Conservation (phyloP, 2,329 filamentous ascomycete species). For the Plenodomus lindquistii region DNA sequence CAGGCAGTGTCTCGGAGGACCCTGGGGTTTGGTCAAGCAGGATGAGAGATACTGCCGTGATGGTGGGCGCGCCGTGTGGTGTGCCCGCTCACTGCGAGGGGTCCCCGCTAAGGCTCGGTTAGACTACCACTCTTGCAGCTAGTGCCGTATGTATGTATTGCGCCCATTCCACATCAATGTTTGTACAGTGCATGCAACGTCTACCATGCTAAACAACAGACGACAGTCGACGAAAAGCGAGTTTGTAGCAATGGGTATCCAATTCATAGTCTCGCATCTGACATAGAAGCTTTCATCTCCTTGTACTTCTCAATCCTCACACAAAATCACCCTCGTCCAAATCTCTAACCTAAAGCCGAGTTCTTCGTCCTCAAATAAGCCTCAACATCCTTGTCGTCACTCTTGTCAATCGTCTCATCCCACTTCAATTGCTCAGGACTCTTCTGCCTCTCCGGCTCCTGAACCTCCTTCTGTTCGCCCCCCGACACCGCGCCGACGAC, state of each 20-base stretch:
- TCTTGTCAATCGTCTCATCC: slow-evolving; percentile 36
- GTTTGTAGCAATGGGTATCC: no score
- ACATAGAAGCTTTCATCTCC: no score
- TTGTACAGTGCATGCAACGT: no score
- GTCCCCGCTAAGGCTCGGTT: neutral
- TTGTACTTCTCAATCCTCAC: no score
- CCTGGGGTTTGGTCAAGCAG: slow-evolving; percentile 17
- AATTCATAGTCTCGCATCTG: no score
- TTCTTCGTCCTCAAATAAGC: slow-evolving; percentile 37
- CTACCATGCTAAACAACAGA: no score
- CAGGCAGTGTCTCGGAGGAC: slow-evolving; percentile 9
- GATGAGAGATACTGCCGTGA: slow-evolving; percentile 29
- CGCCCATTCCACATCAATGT: no score
- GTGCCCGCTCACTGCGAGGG: neutral
- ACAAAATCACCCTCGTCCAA: no score
- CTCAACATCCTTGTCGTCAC: slow-evolving; percentile 34
- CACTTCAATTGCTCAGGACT: slow-evolving; percentile 35
- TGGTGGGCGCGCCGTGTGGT: slow-evolving; percentile 16
- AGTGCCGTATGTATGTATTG: no score
- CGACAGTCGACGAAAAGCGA: no score
- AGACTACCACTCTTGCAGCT: neutral
- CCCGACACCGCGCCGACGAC: slow-evolving; percentile 28
- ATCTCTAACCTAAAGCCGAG: no score
- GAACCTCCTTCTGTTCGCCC: slow-evolving; percentile 23
- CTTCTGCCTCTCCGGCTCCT: slow-evolving; percentile 23